These are phyloP conservation scores for Avena eriantha DNA, from an alignment of 176 grass and related monocot genomes.

Conservation along the genomic window DNA sequence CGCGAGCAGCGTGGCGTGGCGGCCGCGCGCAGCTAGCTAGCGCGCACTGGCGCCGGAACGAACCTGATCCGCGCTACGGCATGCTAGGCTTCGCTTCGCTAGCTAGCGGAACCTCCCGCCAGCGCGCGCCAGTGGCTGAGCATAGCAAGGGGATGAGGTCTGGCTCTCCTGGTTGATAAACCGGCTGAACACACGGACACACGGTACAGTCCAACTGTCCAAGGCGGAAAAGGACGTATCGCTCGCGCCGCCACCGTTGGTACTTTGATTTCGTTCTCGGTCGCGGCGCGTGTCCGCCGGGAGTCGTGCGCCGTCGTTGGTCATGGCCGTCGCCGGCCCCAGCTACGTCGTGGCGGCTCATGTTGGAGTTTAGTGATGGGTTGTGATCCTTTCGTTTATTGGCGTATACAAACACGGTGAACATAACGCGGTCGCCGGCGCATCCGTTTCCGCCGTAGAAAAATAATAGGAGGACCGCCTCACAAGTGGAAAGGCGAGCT, in stretches of 20 bases:
- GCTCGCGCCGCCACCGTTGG: background rate
- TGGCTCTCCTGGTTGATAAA: no score
- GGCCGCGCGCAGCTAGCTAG: background rate
- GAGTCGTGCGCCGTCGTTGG: background rate
- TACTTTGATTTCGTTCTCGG: background rate
- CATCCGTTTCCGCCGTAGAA: background rate
- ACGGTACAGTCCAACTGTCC: background rate
- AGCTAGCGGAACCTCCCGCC: no score
- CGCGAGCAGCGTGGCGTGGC: background rate
- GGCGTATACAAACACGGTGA: no score
- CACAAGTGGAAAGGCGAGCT: constrained; percentile 40
- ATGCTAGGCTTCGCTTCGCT: no score
- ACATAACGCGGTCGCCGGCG: background rate
- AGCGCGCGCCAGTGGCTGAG: no score
- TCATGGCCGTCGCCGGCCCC: background rate
- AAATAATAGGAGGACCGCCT: background rate
- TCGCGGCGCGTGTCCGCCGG: constrained; percentile 17
- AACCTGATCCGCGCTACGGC: constrained; percentile 17
- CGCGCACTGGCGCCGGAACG: background rate
- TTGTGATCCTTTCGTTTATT: background rate
- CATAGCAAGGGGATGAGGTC: background rate
- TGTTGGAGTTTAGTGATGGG: background rate
- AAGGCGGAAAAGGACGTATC: constrained; percentile 14
- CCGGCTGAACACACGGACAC: background rate
- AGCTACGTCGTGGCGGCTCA: background rate